phyloP scores from a whole-genome alignment of 805 yeast species.

The Tetrapisispora arboricola region DNA sequence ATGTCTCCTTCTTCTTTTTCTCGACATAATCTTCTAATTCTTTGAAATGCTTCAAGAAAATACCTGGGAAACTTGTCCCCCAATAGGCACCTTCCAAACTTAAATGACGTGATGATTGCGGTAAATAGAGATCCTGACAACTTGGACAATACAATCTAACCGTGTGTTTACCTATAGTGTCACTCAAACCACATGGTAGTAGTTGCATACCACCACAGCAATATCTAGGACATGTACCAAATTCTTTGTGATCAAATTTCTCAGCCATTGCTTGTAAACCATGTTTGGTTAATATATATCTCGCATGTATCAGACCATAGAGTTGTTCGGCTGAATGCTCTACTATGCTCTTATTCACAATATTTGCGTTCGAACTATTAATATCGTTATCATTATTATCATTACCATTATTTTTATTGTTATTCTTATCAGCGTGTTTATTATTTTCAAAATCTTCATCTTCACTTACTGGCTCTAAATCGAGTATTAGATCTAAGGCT shows the following conservation, averaged over 20 bases:
- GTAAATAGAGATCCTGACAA: constrained; percentile 84
- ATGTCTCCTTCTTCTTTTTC: constrained; percentile 41
- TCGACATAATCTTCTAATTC: constrained; percentile 73
- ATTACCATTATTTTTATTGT: neutral
- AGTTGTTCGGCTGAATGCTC: constrained; percentile 87
- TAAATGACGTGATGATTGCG: constrained; percentile 74
- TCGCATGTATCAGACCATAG: constrained; percentile 89
- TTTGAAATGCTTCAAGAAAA: constrained; percentile 84
- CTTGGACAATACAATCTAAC: constrained; percentile 90
- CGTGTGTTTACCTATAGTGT: constrained; percentile 83
- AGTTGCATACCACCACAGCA: constrained; percentile 83
- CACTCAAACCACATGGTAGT: constrained; percentile 86
- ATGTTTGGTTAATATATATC: constrained; percentile 79
- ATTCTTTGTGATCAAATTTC: constrained; percentile 78
- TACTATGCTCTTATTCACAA: constrained; percentile 48
- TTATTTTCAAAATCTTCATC: constrained; percentile 20
- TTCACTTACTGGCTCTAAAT: constrained; percentile 50
- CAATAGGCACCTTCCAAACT: constrained; percentile 95
- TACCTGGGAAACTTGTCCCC: constrained; percentile 92
- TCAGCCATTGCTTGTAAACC: constrained; percentile 91
- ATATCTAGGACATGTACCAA: constrained; percentile 87
- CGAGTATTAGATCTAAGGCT: constrained; percentile 83
- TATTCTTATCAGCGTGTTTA: constrained; percentile 7
- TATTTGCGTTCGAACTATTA: constrained; percentile 28
- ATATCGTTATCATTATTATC: constrained; percentile 8